Evolutionary conservation across 2,329 filamentous ascomycete genomes (phyloP), one percentile per base, ranked within the genome.

Genomic region (Geosmithia flava): DNA sequence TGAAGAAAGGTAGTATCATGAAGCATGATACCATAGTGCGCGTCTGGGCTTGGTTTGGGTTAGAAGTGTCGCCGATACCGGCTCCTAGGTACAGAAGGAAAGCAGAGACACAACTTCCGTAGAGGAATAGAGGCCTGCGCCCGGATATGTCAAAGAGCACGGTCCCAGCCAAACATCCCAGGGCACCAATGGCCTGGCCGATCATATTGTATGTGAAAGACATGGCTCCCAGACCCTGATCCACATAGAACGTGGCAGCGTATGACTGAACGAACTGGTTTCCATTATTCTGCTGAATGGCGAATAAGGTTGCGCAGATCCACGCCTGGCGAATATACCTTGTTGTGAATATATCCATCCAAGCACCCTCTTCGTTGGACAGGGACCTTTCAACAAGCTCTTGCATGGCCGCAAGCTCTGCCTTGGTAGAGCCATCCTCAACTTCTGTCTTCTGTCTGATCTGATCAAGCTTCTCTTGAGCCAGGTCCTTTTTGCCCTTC

Each of bases 131-230:
- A 7, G 46, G 46, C 8, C 46, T 30, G 20, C 46, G 46, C 3
- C 46, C 46, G 13, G 46, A n/a, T 17, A 47, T 47, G 29, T 47
- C 46, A 20, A 47, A 47, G 4, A 47, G 40, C 4, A 47, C 41
- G 2, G 40, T 47, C 3, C 46, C 46, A 7, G 46, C 29, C 39
- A 43, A 11, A 27, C 46, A 47, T 4, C 46, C 46, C 15, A 47
- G 7, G 17, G 41, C 41, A 17, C 46, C 46, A 27, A 47, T 43
- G 10, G 40, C 46, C 27, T 47, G 46, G 3, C 46, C 46, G 17
- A 47, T 47, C 46, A 47, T 47, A 20, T 47, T 47, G 23, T 47
- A 47, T 27, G 46, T 47, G 20, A 47, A 47, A 11, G 47, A 48
- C 47, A 48, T 48, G 20, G 47, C 41, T 15, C 47, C 47, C 15